Evolutionary conservation across 1,139 yeast genomes (phyloP).

Genomic region (Debaryomyces fabryi): DNA sequence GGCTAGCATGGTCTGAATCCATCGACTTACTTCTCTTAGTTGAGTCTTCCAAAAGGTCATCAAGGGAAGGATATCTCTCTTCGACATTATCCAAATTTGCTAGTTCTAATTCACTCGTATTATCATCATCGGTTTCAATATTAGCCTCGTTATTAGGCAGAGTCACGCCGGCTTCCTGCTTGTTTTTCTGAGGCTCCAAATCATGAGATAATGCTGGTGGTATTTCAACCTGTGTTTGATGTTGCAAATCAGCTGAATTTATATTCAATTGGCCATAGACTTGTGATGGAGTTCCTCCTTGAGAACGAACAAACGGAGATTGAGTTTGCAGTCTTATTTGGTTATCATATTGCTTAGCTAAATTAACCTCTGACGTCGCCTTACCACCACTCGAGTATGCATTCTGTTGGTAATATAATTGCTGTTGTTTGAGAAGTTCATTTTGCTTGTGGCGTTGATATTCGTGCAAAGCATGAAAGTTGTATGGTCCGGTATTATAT

Average conservation of each 20-base stretch:
- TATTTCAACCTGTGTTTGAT: conserved; percentile 6
- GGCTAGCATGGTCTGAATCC: background rate
- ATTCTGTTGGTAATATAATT: conserved; percentile 35
- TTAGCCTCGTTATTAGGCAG: background rate
- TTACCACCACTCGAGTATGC: conserved; percentile 12
- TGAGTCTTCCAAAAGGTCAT: conserved; percentile 28
- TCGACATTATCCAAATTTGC: conserved; percentile 45
- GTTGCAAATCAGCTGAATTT: conserved; percentile 10
- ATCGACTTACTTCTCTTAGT: conserved; percentile 7
- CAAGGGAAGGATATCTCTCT: conserved; percentile 48
- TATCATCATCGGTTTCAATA: background rate
- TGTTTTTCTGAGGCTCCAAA: conserved; percentile 3
- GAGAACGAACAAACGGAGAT: conserved; percentile 1
- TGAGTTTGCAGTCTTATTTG: conserved; percentile 7
- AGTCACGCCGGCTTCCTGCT: conserved; percentile 1
- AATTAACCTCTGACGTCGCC: conserved; percentile 12
- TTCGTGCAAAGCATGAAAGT: conserved; percentile 49
- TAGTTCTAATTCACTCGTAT: conserved; percentile 22
- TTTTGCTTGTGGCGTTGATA: conserved; percentile 45
- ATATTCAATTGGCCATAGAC: background rate
- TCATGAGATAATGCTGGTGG: background rate
- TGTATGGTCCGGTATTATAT: conserved; percentile 42
- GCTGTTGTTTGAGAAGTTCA: conserved; percentile 40
- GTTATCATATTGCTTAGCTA: conserved; percentile 5
- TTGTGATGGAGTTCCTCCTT: background rate